phyloP scores from a whole-genome alignment of 495 filamentous ascomycete genomes.

The Hypoxylon subgilvum region DNA sequence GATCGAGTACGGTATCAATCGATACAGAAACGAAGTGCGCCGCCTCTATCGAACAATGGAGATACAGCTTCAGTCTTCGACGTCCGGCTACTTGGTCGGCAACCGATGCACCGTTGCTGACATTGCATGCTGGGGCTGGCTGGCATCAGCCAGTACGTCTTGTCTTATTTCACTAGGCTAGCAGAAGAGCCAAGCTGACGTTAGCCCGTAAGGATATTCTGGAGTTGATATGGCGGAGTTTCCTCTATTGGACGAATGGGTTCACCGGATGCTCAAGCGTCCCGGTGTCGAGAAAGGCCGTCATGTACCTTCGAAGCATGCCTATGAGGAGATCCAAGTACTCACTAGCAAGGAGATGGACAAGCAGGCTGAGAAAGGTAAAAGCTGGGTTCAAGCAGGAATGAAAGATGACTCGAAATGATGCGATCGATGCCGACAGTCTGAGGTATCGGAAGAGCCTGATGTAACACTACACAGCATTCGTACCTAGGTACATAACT shows the following conservation, averaged over 20 bases:
- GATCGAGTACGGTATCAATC: constrained; percentile 82
- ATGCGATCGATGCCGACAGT: constrained; percentile 22
- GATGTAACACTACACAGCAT: too few relatives aligned
- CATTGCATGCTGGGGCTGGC: constrained; percentile 81
- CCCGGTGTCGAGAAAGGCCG: constrained; percentile 77
- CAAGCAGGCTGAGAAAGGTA: constrained; percentile 53
- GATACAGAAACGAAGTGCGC: constrained; percentile 81
- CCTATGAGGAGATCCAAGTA: constrained; percentile 58
- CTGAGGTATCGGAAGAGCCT: constrained; percentile 20
- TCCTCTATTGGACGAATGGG: constrained; percentile 70
- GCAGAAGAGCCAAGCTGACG: not conserved
- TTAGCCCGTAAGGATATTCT: constrained; percentile 62
- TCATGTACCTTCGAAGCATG: constrained; percentile 74
- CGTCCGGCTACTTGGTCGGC: constrained; percentile 76
- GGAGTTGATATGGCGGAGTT: constrained; percentile 80
- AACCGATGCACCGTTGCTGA: constrained; percentile 84
- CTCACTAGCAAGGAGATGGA: constrained; percentile 56
- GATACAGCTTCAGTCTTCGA: constrained; percentile 67
- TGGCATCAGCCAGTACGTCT: constrained; percentile 52
- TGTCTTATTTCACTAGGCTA: not conserved
- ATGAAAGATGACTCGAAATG: constrained; percentile 63
- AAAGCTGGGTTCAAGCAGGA: constrained; percentile 67
- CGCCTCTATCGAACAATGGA: constrained; percentile 83
- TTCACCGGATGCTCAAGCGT: constrained; percentile 66
- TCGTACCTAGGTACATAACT: too few relatives aligned